Percentiles rank a stretch among this genome's conserved stretches.
Evolutionary conservation across 1,284 basidiomycete species (phyloP).

Genomic region (Athelia psychrophila): DNA sequence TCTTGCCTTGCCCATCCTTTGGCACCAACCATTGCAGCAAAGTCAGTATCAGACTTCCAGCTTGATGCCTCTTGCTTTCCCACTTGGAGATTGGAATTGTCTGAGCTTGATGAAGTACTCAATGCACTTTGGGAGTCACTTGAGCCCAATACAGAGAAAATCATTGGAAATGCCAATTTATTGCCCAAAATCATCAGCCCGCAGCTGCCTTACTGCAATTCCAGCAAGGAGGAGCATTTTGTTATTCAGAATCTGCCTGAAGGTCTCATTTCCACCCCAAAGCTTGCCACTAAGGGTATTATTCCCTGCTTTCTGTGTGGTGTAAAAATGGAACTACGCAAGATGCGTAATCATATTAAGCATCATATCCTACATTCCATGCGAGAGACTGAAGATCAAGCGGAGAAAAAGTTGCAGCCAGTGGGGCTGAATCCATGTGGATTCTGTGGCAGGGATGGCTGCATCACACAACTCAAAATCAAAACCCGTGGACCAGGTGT

Average conservation of each 20-base stretch:
- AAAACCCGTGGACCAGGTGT: no score
- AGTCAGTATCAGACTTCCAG: not conserved
- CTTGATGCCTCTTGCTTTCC: not conserved
- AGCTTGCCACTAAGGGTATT: slow-evolving; percentile 1
- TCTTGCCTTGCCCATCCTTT: not conserved
- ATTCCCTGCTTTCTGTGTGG: not conserved
- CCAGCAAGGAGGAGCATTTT: not conserved
- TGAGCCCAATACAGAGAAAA: slow-evolving; percentile 1
- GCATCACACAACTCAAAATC: no score
- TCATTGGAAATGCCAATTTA: slow-evolving; percentile 2
- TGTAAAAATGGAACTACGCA: no score
- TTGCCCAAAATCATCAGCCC: slow-evolving; percentile 1
- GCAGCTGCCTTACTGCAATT: not conserved
- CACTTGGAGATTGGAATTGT: not conserved
- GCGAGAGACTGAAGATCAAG: no score
- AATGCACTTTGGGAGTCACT: slow-evolving; percentile 5
- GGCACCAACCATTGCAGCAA: not conserved
- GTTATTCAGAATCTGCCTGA: slow-evolving; percentile 3
- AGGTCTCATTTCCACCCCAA: slow-evolving; percentile 1
- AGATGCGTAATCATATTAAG: no score
- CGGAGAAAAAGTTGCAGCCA: not conserved
- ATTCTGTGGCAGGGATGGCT: no score
- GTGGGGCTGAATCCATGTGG: no score
- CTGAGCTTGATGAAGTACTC: not conserved
- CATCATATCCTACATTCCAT: no score